Evolutionary conservation across 2,329 filamentous ascomycete genomes (phyloP).

Genomic region (Colletotrichum lentis): DNA sequence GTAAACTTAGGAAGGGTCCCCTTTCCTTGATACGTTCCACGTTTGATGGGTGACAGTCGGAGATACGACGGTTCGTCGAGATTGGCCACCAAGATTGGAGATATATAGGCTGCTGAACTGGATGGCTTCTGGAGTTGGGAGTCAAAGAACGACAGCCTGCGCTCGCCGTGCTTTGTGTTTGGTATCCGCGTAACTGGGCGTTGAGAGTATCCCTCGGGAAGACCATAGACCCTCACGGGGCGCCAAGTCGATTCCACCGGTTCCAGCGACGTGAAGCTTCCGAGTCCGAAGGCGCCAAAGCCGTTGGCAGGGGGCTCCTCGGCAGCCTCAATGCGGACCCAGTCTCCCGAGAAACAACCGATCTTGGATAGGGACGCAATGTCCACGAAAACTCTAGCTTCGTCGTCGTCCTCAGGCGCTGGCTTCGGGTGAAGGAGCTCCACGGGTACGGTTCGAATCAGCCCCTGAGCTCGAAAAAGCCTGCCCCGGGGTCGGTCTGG

Average conservation of each 20-base stretch:
- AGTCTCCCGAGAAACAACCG: slow-evolving; percentile 96
- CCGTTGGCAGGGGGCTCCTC: slow-evolving; percentile 76
- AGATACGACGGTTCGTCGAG: slow-evolving; percentile 81
- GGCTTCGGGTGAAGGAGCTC: slow-evolving; percentile 88
- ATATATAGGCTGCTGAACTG: slow-evolving; percentile 74
- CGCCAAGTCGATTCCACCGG: slow-evolving; percentile 74
- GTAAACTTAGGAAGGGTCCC: slow-evolving; percentile 65
- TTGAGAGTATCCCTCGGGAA: slow-evolving; percentile 77
- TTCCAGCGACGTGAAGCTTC: slow-evolving; percentile 68
- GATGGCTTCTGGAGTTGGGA: slow-evolving; percentile 70
- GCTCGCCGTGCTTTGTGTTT: slow-evolving; percentile 59
- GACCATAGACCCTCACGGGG: slow-evolving; percentile 85
- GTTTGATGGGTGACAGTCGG: slow-evolving; percentile 76
- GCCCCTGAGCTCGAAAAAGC: slow-evolving; percentile 82
- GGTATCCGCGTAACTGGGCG: slow-evolving; percentile 69
- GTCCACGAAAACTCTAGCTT: slow-evolving; percentile 89
- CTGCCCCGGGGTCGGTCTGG: slow-evolving; percentile 77
- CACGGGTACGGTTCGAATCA: slow-evolving; percentile 75
- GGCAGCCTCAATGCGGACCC: slow-evolving; percentile 84
- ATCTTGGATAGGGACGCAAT: slow-evolving; percentile 85
- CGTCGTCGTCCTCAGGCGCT: slow-evolving; percentile 78
- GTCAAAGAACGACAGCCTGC: slow-evolving; percentile 70
- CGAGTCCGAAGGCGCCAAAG: slow-evolving; percentile 72
- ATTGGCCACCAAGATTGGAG: slow-evolving; percentile 87
- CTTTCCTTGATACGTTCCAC: slow-evolving; percentile 58